phyloP scores from a whole-genome alignment of 208 protist species.

The Trichomonas tenax region DNA sequence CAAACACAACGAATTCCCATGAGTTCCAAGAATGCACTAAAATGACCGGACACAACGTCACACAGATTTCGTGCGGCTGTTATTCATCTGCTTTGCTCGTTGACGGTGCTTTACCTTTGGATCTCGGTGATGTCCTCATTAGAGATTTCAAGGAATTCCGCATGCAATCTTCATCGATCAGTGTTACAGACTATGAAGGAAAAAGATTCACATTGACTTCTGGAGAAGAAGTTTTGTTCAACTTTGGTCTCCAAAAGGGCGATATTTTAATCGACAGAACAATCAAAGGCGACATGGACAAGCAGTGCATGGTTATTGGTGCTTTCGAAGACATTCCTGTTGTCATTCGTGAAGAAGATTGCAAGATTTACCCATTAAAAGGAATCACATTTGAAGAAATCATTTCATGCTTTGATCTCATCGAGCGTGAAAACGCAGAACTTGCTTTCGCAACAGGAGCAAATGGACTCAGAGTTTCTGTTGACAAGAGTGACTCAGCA shows the following conservation, averaged over 20 bases:
- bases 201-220: not conserved
- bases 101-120: not conserved
- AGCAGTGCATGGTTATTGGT: not conserved
- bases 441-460: not conserved
- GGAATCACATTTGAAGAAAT: not conserved
- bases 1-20: no score
- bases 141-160: not conserved
- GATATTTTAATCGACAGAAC: not conserved
- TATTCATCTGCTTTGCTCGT: not conserved
- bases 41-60: not conserved
- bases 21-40: not conserved
- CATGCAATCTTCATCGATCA: not conserved
- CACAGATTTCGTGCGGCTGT: not conserved
- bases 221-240: not conserved
- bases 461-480: not conserved
- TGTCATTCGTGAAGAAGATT: not conserved
- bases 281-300: not conserved
- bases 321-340: not conserved
- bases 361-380: not conserved
- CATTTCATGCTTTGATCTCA: not conserved
- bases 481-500: not conserved
- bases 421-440: not conserved
- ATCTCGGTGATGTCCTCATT: not conserved
- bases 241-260: not conserved
- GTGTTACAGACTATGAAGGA: not conserved